Evolutionary conservation across 192 early-diverging fungal genomes (phyloP), one percentile per base, ranked within the genome.

Genomic region (Coemansia sp.): DNA sequence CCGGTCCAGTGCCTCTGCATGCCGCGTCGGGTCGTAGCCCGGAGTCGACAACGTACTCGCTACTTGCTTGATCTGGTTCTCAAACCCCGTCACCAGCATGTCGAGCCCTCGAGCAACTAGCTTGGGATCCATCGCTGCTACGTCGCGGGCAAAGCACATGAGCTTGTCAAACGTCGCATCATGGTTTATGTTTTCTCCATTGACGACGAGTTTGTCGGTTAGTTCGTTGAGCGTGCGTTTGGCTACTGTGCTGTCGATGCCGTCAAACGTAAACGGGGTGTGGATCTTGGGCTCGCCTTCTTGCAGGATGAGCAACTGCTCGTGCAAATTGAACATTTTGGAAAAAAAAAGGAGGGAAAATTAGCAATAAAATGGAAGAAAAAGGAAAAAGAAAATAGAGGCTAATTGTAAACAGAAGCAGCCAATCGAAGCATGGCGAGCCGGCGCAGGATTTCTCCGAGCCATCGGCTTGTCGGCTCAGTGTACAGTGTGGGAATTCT

Each of bases 41-140:
- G 88, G 80, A 14, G 76, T 74, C 2, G 84, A 80, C 46, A 95
- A 54, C 44, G 91, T 89, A 8, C 62, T 69, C 15, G 86, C 60
- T 4, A 89, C 84, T 5, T 73, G 64, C 71, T 82, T 75, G 23
- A 90, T 84, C 65, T 91, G 88, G 44, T 81, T 77, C 50, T 83
- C 72, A 60, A 93, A 88, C 3, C 85, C 87, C n/a, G 91, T 80
- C 2, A 92, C 66, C 15, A 94, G 67, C 59, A 88, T 86, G 59
- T 91, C 90, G 25, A 87, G 78, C 10, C 91, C 75, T 38, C 87
- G 85, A 15, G 85, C 79, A 25, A 78, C 57, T 1, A 82, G 69
- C 36, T 83, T 74, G 14, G 80, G 66, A 19, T 81, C 78, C 44
- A 72, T 49, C 38, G 44, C 60, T 46, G 68, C 71, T 61, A 81